Evolutionary conservation across 345 rosid genomes (phyloP), one percentile per base, ranked within the genome.

Genomic region (Rhizophora apiculata): DNA sequence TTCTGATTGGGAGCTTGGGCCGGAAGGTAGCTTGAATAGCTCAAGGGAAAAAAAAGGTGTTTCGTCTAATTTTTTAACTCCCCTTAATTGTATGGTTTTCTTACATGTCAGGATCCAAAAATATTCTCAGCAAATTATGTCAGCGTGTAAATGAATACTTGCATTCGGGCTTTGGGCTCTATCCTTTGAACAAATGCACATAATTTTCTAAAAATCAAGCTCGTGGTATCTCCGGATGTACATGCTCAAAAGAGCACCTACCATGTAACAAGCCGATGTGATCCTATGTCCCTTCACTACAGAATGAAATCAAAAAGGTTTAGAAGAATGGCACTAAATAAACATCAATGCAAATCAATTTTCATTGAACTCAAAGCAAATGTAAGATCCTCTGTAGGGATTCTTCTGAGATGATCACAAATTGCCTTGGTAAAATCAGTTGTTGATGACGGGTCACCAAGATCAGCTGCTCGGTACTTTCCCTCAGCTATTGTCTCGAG

Each of bases 381-480:
- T 68, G 76, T 48, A 59, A 64, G 76, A 62, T 80, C 76, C 65
- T 68, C 32, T 48, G 61, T 16, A 3, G 62, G 72, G 57, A 62
- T 62, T 68, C 49, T 78, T 87, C 76, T 90, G 78, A 96, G 96
- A 79, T 89, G 91, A 76, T 84, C 91, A 19, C 94, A 86, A 29
- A 95, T 96, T 3, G 98, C 97, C 57, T 85, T 89, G 0, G 99
- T 96, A 75, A 96, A 96, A 5, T 92, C 97, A 0, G 97, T 76
- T 27, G 96, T 96, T 2, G 93, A 74, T 19, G 96, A 80, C 11
- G 65, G 32, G 54, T 97, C 99, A 19, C 99, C 99, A 34, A 96
- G 97, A 74, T 96, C 99, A 0, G 95, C 97, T 0, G 99, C 92
- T 82, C 96, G 84, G 83, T 81, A 88, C 73, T 90, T 89, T 8